Evolutionary conservation across 2,329 filamentous ascomycete genomes (phyloP).

Genomic region (Graphilbum sp.): DNA sequence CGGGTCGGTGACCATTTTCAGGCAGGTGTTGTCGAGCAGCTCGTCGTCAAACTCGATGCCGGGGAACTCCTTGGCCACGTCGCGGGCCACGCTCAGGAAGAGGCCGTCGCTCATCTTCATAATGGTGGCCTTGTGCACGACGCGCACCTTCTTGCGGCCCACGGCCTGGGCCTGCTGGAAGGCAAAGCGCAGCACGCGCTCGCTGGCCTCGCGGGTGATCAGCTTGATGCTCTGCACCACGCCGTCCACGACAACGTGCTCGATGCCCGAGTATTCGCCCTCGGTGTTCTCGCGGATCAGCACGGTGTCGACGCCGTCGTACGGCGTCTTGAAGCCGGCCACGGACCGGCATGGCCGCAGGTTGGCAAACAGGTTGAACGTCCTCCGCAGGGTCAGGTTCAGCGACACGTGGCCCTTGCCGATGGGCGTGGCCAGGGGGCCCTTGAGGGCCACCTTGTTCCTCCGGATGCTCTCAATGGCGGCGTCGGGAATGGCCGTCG

Average conservation of each 20-base stretch:
- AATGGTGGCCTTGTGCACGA: conserved; percentile 99
- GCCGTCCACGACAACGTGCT: conserved; percentile 94
- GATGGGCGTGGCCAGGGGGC: conserved; percentile 89
- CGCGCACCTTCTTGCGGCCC: conserved; percentile 90
- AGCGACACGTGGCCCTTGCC: conserved; percentile 99
- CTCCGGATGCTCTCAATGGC: conserved; percentile 85
- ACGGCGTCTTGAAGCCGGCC: conserved; percentile 94
- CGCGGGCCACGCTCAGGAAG: conserved; percentile 74
- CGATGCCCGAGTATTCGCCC: conserved; percentile 98
- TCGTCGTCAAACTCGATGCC: conserved; percentile 93
- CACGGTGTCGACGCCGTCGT: conserved; percentile 92
- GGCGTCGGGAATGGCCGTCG: conserved; percentile 82
- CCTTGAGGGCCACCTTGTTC: conserved; percentile 97
- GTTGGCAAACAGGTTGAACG: conserved; percentile 99
- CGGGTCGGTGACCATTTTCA: conserved; percentile 97
- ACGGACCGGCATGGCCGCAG: conserved; percentile 95
- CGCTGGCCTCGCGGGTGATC: conserved; percentile 85
- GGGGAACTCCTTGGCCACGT: conserved; percentile 90
- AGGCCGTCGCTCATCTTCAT: conserved; percentile 99
- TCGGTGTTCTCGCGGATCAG: conserved; percentile 99
- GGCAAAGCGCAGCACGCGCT: conserved; percentile 90
- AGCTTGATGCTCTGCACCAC: conserved; percentile 99
- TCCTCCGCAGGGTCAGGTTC: conserved; percentile 94
- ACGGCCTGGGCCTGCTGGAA: conserved; percentile 95
- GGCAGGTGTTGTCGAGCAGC: conserved; percentile 96